Evolutionary conservation across 1,284 basidiomycete genomes (phyloP).

Genomic region (Stygiomarasmius scandens): DNA sequence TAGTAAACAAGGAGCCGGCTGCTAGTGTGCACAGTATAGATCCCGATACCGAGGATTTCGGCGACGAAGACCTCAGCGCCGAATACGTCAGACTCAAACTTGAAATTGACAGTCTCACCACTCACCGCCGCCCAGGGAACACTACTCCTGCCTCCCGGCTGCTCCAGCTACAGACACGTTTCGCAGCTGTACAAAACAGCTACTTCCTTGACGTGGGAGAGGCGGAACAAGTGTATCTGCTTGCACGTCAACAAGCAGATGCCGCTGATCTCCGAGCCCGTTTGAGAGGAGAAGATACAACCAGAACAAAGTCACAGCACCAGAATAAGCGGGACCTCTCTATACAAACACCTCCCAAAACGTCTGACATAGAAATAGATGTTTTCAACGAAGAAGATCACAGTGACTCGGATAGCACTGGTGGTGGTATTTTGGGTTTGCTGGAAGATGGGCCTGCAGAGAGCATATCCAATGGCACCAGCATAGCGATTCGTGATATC

Average conservation of each 20-base stretch:
- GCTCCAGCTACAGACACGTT: conserved; percentile 49
- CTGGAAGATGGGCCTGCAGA: conserved; percentile 71
- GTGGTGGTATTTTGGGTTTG: conserved; percentile 75
- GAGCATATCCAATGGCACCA: conserved; percentile 54
- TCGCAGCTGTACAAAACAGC: conserved; percentile 61
- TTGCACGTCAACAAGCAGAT: conserved; percentile 59
- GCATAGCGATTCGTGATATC: conserved; percentile 75
- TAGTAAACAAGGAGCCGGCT: neutral
- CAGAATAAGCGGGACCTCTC: conserved; percentile 26
- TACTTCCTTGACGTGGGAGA: conserved; percentile 80
- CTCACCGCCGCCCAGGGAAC: conserved; percentile 29
- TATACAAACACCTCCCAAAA: conserved; percentile 20
- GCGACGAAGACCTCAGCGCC: conserved; percentile 59
- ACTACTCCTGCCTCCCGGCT: conserved; percentile 22
- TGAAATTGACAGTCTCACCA: conserved; percentile 49
- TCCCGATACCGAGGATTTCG: conserved; percentile 35
- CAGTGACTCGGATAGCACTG: conserved; percentile 49
- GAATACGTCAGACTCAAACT: conserved; percentile 67
- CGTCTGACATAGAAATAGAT: conserved; percentile 11
- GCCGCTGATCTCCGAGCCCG: conserved; percentile 53
- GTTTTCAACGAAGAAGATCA: conserved; percentile 58
- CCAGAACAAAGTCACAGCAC: conserved; percentile 1
- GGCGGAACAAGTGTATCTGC: conserved; percentile 61
- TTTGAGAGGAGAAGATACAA: conserved; percentile 43
- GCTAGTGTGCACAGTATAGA: conserved; percentile 17